Conservation (phyloP, 2,329 filamentous ascomycete genomes). For the Gnomoniopsis sp. region DNA sequence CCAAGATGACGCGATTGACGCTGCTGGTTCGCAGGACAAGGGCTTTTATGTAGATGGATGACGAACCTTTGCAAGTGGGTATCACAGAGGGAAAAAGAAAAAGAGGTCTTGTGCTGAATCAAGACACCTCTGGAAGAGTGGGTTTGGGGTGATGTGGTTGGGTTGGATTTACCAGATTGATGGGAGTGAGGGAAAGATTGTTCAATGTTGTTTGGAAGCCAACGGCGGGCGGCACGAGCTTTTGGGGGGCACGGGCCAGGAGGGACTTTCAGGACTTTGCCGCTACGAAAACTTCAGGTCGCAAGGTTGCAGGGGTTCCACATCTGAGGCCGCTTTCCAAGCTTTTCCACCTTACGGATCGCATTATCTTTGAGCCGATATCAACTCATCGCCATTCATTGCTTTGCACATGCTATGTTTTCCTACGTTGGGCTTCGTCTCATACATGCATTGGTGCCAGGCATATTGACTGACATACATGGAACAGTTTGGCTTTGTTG, state of each 20-base stretch:
- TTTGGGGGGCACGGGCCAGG: conserved; percentile 23
- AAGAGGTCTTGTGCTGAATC: conserved; percentile 13
- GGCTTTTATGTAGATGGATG: not conserved
- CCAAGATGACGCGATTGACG: conserved; percentile 1
- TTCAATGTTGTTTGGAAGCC: conserved; percentile 30
- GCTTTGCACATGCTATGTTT: not conserved
- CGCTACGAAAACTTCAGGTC: conserved; percentile 22
- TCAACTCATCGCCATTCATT: conserved; percentile 28
- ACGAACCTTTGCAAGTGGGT: conserved; percentile 18
- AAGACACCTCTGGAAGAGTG: conserved; percentile 10
- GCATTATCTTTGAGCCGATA: not conserved
- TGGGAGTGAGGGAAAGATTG: conserved; percentile 5
- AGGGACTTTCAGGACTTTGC: conserved; percentile 13
- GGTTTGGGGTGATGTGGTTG: conserved; percentile 8
- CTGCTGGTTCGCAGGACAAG: not conserved
- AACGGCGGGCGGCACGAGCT: conserved; percentile 31
- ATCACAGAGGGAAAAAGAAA: conserved; percentile 15
- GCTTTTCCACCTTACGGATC: not conserved
- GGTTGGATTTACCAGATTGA: not conserved
- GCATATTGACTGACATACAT: not conserved
- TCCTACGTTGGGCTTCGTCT: not conserved
- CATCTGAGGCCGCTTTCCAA: not conserved
- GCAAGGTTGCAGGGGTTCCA: conserved; percentile 34
- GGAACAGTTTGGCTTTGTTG: not conserved
- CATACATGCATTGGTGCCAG: conserved; percentile 1